Percentiles rank a stretch among this genome's conserved stretches.
phyloP scores from a whole-genome alignment of 2,329 filamentous ascomycete genomes.

The Lasiodiplodia hormozganensis region DNA sequence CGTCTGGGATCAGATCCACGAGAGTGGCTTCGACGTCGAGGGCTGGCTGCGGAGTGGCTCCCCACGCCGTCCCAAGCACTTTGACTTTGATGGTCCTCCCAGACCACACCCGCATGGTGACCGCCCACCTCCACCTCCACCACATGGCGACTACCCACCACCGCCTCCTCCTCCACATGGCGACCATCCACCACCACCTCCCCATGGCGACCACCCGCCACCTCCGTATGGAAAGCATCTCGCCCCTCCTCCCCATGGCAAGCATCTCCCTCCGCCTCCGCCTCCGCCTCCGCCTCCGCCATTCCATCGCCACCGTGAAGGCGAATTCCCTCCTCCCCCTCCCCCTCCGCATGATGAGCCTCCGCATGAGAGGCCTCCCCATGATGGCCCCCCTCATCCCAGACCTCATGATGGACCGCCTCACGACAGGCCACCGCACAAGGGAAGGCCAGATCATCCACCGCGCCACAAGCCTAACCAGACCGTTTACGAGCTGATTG shows the following conservation, averaged over 20 bases:
- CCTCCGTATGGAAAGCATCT: slow-evolving; percentile 13
- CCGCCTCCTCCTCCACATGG: slow-evolving; percentile 41
- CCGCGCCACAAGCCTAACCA: slow-evolving; percentile 58
- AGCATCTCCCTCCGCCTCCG: slow-evolving; percentile 30
- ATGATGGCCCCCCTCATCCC: slow-evolving; percentile 25
- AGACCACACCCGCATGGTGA: slow-evolving; percentile 30
- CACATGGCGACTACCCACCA: slow-evolving; percentile 44
- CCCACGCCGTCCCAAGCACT: slow-evolving; percentile 29
- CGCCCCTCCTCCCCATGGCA: slow-evolving; percentile 29
- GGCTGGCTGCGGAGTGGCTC: slow-evolving; percentile 54
- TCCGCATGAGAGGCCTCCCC: slow-evolving; percentile 34
- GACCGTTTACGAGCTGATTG: slow-evolving; percentile 82
- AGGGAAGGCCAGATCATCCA: slow-evolving; percentile 40
- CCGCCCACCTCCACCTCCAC: slow-evolving; percentile 40
- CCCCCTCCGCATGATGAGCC: slow-evolving; percentile 35
- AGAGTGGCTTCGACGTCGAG: slow-evolving; percentile 54
- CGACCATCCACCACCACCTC: slow-evolving; percentile 27
- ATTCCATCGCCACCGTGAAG: slow-evolving; percentile 28
- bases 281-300: slow-evolving; percentile 32
- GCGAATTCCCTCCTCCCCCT: slow-evolving; percentile 22
- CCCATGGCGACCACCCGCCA: slow-evolving; percentile 27
- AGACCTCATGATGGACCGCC: slow-evolving; percentile 29
- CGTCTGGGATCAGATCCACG: slow-evolving; percentile 51
- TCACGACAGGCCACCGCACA: slow-evolving; percentile 35
- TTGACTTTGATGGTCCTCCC: background rate